These are phyloP conservation scores for Mycocentrospora acerina DNA, from an alignment of 2,329 filamentous ascomycete species.

Conservation along the genomic window DNA sequence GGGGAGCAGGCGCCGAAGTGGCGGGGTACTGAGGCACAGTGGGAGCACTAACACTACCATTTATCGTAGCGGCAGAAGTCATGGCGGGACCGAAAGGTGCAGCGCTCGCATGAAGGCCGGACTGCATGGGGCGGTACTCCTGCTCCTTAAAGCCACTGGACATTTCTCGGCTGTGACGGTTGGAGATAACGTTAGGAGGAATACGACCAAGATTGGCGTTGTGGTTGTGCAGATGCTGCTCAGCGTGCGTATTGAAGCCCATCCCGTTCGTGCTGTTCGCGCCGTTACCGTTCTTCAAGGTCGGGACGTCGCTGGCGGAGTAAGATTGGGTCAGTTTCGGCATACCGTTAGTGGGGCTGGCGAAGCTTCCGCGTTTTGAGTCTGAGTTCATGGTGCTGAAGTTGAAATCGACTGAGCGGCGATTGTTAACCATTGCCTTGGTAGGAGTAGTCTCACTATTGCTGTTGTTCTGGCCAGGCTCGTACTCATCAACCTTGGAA, in stretches of 20 bases:
- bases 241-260: constrained; percentile 54
- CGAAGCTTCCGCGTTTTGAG: constrained; percentile 48
- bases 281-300: constrained; percentile 69
- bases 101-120: constrained; percentile 77
- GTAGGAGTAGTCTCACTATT: constrained; percentile 45
- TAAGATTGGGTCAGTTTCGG: constrained; percentile 84
- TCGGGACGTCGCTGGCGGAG: constrained; percentile 86
- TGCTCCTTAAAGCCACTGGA: constrained; percentile 53
- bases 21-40: constrained; percentile 37
- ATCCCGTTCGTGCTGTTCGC: constrained; percentile 41
- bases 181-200: constrained; percentile 64
- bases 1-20: constrained; percentile 16
- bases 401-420: constrained; percentile 52
- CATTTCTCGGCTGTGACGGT: constrained; percentile 73
- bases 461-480: constrained; percentile 38
- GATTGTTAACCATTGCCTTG: constrained; percentile 44
- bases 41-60: constrained; percentile 25
- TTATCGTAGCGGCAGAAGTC: constrained; percentile 34
- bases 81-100: constrained; percentile 72
- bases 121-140: constrained; percentile 62
- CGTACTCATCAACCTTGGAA: constrained; percentile 39
- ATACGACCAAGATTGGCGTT: constrained; percentile 81
- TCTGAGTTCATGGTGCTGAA: constrained; percentile 40
- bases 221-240: constrained; percentile 67
- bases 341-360: constrained; percentile 61